Evolutionary conservation across 371 early-diverging fungal species (phyloP), one percentile per base, ranked within the genome.

Genomic region (Encephalitozoon intestinalis): DNA sequence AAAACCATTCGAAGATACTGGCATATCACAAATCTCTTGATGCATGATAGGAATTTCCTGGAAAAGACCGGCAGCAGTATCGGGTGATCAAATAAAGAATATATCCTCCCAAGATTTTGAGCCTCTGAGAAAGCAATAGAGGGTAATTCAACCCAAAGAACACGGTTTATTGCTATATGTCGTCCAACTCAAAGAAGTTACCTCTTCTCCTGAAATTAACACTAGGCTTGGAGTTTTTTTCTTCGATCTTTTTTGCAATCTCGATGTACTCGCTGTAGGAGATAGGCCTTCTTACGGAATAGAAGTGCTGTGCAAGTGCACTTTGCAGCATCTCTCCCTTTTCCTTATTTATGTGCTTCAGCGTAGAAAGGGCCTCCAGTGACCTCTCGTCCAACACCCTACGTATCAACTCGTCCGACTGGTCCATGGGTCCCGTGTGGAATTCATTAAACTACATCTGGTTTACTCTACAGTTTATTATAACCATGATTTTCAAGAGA

Each of bases 1-100:
- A 82, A 73, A 79, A 77, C 15, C 79, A 79, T 40, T 44, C 51
- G 18, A 70, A 51, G 21, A 40, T 79, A 40, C 37, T 75, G 21
- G 76, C 58, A 58, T 58, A 58, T 34, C 58, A 58, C 58, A 58
- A 58, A 5, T 58, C 58, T 28, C 58, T 58, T 25, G 58, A 58
- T 31, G 37, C 18, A n/a, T 58, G 18, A 18, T 8, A 15, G 15
- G 11, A 41, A 41, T 41, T 2, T 9, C 1, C 15, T 41, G 12
- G 7, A 41, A 15, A 41, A 9, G 11, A 41, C 9, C 15, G 43
- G 15, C 7, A 15, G 15, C 9, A 41, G 43, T 11, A 12, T 41
- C 43, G 12, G 15, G 7, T 41, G 15, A 12, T 12, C 43, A 41
- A 58, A 58, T 58, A 58, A 58, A 58, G 58, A 58, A n/a, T 15